phyloP scores from a whole-genome alignment of 2,329 filamentous ascomycete genomes.

The Didymella segeticola region DNA sequence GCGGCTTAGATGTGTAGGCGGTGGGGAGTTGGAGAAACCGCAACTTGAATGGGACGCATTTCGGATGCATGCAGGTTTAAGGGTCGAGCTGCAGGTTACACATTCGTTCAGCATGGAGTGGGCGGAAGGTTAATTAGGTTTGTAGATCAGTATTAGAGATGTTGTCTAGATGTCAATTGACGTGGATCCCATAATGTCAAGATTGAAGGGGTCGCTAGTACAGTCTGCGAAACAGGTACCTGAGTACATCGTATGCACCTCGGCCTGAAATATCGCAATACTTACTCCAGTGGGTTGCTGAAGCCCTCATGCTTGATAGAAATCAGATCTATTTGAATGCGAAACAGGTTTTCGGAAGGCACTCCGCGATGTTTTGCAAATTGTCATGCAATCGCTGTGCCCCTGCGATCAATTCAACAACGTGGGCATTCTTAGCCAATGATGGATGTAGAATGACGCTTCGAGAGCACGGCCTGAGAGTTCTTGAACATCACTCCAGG shows the following conservation, averaged over 20 bases:
- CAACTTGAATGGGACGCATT: not conserved
- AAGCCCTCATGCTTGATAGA: not conserved
- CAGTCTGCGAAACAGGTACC: not conserved
- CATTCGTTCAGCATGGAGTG: not conserved
- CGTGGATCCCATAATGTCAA: not conserved
- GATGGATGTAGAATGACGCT: not conserved
- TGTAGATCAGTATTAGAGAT: not conserved
- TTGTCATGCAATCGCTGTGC: not conserved
- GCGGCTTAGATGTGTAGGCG: not conserved
- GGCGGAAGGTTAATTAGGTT: not conserved
- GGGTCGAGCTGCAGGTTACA: not conserved
- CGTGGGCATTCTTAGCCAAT: not conserved
- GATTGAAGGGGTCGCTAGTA: not conserved
- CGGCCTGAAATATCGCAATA: not conserved
- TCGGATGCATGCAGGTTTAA: not conserved
- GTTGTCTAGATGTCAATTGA: not conserved
- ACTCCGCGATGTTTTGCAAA: not conserved
- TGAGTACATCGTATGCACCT: not conserved
- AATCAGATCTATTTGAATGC: not conserved
- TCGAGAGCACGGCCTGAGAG: not conserved
- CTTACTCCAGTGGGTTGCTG: not conserved
- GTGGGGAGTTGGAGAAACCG: not conserved
- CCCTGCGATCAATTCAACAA: not conserved
- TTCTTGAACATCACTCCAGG: not conserved
- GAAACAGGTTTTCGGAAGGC: not conserved